Base-by-base conservation (phyloP, 306 rosid genomes). In the Quercus cerris region DNA sequence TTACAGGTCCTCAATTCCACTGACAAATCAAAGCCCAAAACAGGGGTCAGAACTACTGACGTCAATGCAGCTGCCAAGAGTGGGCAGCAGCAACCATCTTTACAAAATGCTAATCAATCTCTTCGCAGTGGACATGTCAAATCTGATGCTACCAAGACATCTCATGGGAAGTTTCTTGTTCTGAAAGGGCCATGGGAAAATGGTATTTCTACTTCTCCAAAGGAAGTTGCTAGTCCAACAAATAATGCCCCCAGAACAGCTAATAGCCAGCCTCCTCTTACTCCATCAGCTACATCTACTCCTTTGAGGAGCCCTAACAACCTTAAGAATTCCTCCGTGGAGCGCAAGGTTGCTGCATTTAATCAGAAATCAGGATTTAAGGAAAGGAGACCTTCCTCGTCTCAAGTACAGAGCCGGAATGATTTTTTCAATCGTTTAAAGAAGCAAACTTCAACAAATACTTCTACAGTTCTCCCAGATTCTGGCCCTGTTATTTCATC, bases 341-440 rank as follows among this genome's bases (percentile, higher is more conserved):
- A 93, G 62, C 81, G 93, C 55, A 95, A 88, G 87, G 80, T 78
- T 13, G 81, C 90, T 88, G 84, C 91, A 19, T 66, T 88, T 81
- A 98, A 96, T 76, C 82, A 78, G 84, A 93, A 90, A 86, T 75
- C 89, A 35, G 97, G 97, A 68, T 56, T 94, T 27, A 49, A 87
- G 86, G 99, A 96, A 67, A 96, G 92, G 91, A 93, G 90, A 82
- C 90, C 91, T 27, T 87, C 94, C 59, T 56, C 90, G 79, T 91
- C 97, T 77, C 99, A 93, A 84, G 88, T 80, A 51, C 97, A 96
- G 92, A 96, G 99, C 84, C 89, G 99, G 83, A 89, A 93, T 82
- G 99, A 93, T 78, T 96, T 96, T 82, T 96, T 96, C 82, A 93
- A 96, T 76, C 92, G 82, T 78, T 62, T 96, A 18, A 95, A 95